Evolutionary conservation across 306 rosid genomes (phyloP).

Genomic region (Casuarina glauca): DNA sequence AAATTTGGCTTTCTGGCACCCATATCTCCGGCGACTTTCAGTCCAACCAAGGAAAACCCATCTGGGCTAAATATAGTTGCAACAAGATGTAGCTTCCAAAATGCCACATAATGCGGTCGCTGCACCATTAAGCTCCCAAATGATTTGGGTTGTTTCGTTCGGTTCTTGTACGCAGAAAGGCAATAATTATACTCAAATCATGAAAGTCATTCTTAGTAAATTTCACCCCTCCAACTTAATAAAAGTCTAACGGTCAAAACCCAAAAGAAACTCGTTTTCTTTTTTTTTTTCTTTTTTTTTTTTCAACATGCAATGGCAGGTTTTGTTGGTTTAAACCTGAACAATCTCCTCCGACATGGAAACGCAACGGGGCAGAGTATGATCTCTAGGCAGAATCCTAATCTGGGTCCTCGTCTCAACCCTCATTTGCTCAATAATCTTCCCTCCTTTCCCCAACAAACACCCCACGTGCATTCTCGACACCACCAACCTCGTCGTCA

Average conservation of each 20-base stretch:
- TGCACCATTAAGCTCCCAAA: background rate
- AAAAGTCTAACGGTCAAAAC: background rate
- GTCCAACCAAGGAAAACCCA: slow-evolving; percentile 16
- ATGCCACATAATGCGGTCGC: background rate
- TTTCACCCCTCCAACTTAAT: background rate
- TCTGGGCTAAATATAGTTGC: background rate
- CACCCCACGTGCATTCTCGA: slow-evolving; percentile 97
- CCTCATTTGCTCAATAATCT: slow-evolving; percentile 99
- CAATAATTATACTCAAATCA: background rate
- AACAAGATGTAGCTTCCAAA: background rate
- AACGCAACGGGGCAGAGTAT: slow-evolving; percentile 91
- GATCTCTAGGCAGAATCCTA: slow-evolving; percentile 95
- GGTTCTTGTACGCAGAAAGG: background rate
- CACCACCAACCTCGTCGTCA: slow-evolving; percentile 84
- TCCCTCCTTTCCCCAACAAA: slow-evolving; percentile 96
- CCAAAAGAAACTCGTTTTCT: background rate
- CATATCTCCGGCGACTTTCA: slow-evolving; percentile 10
- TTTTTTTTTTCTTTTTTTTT: background rate
- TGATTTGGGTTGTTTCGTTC: background rate
- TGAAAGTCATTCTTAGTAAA: background rate
- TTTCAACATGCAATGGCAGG: slow-evolving; percentile 43
- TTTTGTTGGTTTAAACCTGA: slow-evolving; percentile 65
- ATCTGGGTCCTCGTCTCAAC: slow-evolving; percentile 95
- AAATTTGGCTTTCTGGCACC: slow-evolving; percentile 22
- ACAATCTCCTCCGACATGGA: slow-evolving; percentile 97